Evolutionary conservation across 345 rosid species (phyloP).

Genomic region (Camelina sativa): DNA sequence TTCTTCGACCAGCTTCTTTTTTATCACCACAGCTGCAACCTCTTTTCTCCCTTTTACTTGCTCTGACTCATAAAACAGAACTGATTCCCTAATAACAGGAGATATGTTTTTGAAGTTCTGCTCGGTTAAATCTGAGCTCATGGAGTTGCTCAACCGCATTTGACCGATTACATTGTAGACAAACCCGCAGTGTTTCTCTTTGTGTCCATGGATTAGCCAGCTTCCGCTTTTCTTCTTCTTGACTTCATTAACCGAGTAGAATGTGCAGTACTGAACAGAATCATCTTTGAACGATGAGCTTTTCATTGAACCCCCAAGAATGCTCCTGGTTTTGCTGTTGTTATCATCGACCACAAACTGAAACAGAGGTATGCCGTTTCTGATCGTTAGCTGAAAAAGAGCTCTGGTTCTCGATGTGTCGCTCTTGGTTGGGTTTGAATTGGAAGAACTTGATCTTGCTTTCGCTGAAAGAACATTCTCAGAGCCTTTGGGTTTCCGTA

Average conservation of each 20-base stretch:
- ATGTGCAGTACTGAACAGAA: slow-evolving; percentile 53
- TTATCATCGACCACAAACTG: slow-evolving; percentile 59
- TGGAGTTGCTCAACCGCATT: slow-evolving; percentile 56
- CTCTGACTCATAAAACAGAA: slow-evolving; percentile 63
- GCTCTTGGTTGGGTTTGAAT: slow-evolving; percentile 34
- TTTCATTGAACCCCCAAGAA: slow-evolving; percentile 70
- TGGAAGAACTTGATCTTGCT: slow-evolving; percentile 47
- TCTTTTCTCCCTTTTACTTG: slow-evolving; percentile 42
- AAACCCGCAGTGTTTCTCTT: slow-evolving; percentile 56
- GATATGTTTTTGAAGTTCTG: slow-evolving; percentile 37
- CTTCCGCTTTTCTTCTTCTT: slow-evolving; percentile 65
- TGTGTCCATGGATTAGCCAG: slow-evolving; percentile 74
- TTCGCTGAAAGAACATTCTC: slow-evolving; percentile 50
- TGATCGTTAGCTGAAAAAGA: slow-evolving; percentile 60
- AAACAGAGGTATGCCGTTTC: slow-evolving; percentile 74
- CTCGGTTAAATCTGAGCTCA: slow-evolving; percentile 41
- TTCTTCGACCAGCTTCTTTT: slow-evolving; percentile 22
- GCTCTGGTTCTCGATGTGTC: slow-evolving; percentile 53
- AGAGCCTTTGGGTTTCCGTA: slow-evolving; percentile 61
- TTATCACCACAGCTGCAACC: slow-evolving; percentile 41
- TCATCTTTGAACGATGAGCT: slow-evolving; percentile 54
- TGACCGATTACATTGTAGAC: slow-evolving; percentile 65
- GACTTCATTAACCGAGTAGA: slow-evolving; percentile 71
- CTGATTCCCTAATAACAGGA: slow-evolving; percentile 55
- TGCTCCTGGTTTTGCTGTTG: slow-evolving; percentile 35